Conservation (phyloP, 495 filamentous ascomycete genomes). For the Aspergillus carlsbadensis region DNA sequence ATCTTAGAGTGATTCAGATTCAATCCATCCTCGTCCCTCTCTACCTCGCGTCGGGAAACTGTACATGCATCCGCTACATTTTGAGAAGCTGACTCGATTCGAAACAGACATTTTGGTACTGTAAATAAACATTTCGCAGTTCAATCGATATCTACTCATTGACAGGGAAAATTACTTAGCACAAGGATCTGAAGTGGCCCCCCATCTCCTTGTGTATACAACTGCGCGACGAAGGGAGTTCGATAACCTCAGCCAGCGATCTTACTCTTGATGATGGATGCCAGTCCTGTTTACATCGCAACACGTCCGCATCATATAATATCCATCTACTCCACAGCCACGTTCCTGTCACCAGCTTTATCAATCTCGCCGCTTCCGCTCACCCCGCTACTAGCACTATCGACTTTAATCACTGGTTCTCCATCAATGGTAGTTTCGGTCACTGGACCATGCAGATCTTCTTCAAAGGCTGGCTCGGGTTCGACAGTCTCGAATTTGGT, state of each 20-base stretch:
- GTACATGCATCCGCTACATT: too few species aligned
- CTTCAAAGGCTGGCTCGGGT: conserved; percentile 84
- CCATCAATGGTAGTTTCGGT: conserved; percentile 31
- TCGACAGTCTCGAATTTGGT: conserved; percentile 90
- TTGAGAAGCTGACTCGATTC: too few species aligned
- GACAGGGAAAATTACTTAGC: neutral
- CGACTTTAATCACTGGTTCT: conserved; percentile 22
- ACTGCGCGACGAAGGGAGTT: neutral
- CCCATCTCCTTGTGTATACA: neutral
- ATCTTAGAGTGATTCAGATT: neutral
- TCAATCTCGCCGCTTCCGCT: neutral
- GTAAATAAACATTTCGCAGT: neutral
- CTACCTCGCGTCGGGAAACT: too few species aligned
- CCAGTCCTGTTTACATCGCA: neutral
- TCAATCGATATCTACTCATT: neutral
- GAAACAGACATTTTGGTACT: neutral
- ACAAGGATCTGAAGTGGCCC: neutral
- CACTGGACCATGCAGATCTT: conserved; percentile 64
- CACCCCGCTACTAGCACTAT: conserved; percentile 26
- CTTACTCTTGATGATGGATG: neutral
- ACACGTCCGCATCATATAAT: neutral
- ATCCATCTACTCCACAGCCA: neutral
- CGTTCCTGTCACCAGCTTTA: neutral
- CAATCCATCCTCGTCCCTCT: too few species aligned
- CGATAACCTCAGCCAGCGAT: neutral